These are phyloP conservation scores for Colletotrichum agaves DNA, from an alignment of 2,329 filamentous ascomycete genomes.

Conservation along the genomic window DNA sequence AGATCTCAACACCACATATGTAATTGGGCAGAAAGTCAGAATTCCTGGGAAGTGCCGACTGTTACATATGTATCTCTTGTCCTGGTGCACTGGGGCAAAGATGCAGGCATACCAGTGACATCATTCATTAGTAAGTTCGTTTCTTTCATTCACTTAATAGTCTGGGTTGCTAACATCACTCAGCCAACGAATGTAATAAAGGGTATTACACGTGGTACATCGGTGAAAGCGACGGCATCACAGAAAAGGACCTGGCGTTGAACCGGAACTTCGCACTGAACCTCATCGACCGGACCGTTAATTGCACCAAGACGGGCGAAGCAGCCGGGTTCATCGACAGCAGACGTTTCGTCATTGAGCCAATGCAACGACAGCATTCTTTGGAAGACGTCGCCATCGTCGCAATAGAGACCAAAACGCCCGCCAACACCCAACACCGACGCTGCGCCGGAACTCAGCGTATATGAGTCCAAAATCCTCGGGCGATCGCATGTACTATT, in stretches of 20 bases:
- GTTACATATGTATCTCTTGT: slow-evolving; percentile 22
- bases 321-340: slow-evolving; percentile 27
- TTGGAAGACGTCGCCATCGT: neutral
- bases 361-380: slow-evolving; percentile 1
- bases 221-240: slow-evolving; percentile 15
- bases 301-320: slow-evolving; percentile 15
- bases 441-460: slow-evolving; percentile 13
- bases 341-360: slow-evolving; percentile 18
- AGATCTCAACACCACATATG: slow-evolving; percentile 23
- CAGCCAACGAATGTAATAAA: slow-evolving; percentile 24
- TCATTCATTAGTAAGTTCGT: slow-evolving; percentile 22
- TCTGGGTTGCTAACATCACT: neutral
- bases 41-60: slow-evolving; percentile 16
- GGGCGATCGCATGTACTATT: slow-evolving; percentile 24
- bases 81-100: slow-evolving; percentile 27
- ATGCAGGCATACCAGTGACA: slow-evolving; percentile 11
- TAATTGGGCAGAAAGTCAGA: slow-evolving; percentile 18
- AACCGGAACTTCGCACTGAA: slow-evolving; percentile 23
- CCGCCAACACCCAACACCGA: slow-evolving; percentile 3
- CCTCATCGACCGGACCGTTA: slow-evolving; percentile 21
- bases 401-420: neutral
- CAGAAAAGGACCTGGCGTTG: neutral
- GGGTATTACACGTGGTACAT: slow-evolving; percentile 29
- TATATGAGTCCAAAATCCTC: slow-evolving; percentile 20
- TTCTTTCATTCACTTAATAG: neutral